Evolutionary conservation across 257 asterid genomes (phyloP), one percentile per base, ranked within the genome.

Genomic region (Nicotiana otophora): DNA sequence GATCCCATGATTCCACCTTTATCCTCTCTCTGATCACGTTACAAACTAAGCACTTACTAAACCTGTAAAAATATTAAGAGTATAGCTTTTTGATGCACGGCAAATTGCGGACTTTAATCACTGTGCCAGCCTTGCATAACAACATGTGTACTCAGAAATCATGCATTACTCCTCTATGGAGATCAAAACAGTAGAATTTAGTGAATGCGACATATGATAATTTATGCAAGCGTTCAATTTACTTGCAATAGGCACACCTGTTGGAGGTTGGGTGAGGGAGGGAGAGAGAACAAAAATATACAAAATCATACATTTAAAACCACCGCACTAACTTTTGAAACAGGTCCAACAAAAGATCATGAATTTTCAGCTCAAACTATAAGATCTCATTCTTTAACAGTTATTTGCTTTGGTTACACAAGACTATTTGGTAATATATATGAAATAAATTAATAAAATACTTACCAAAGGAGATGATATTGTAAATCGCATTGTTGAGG

Each of bases 381-480:
- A 67, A 67, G 51, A 67, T 17, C 51, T 33, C 74, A 66, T 15
- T 66, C 51, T 1, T 28, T 67, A 33, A 33, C 36, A 67, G 28
- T 16, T 67, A 33, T 16, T 16, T 67, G 7, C 72, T 65, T 66
- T 7, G 51, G 75, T 67, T 10, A 54, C 55, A 69, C 48, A 46
- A 62, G 57, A 77, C 48, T 62, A 31, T 26, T 48, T 57, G 15
- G 36, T 77, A 66, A 36, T 60, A 72, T 42, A 80, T 26, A 33
- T 2, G 15, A 26, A 48, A 88, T 51, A 84, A 17, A 61, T 57
- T 72, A 36, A 42, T 61, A 28, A 31, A 36, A 79, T 57, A 86
- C 94, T 80, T 90, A 96, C 99, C 98, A 93, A 91, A 39, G 97
- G 98, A 33, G 99, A 93, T 86, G 92, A 89, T 85, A 96, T 87